Base-by-base conservation (phyloP, 805 yeast species). In the Sugiyamaella lignohabitans region DNA sequence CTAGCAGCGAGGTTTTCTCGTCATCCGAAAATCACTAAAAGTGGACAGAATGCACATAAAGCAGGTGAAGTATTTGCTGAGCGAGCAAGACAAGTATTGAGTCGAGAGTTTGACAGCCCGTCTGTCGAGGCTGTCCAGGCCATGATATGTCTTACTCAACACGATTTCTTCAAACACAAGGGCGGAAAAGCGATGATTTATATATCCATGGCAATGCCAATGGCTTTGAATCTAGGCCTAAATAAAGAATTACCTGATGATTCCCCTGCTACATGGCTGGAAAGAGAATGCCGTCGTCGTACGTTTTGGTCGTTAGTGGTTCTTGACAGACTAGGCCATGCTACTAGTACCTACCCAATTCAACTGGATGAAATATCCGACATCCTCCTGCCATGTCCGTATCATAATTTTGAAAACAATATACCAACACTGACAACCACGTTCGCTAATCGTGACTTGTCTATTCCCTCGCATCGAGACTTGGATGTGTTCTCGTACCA, bases 151-250 rank as follows among this genome's bases (percentile, higher is more conserved):
- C 50, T 64, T 39, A 60, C 63, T 5, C 61, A 65, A 43, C 62
- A 63, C 49, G 69, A 64, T 48, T 64, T 64, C 47, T 63, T 65
- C 43, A 50, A 59, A 6, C 38, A 57, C 40, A 54, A 59, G 20
- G 67, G 66, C 5, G 62, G 61, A n/a, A 56, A 60, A 40, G 60
- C 65, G 11, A 62, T 66, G 51, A 64, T 64, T n/a, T 64, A 61
- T 42, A 58, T 64, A 29, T 62, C 65, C 5, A 51, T 64, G 53
- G 63, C 64, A 5, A 57, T 64, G 47, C 60, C 67, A 3, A 60
- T 62, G 62, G 68, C 67, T 10, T 51, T 59, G 2, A 59, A 61
- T 21, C 45, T 64, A 41, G 58, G 61, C 4, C 53, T 65, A 8
- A 56, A 64, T 47, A 50, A 54, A 36, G 58, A 60, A 34, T 55